Evolutionary conservation across 345 rosid genomes (phyloP).

Genomic region (Geranium rotundifolium): DNA sequence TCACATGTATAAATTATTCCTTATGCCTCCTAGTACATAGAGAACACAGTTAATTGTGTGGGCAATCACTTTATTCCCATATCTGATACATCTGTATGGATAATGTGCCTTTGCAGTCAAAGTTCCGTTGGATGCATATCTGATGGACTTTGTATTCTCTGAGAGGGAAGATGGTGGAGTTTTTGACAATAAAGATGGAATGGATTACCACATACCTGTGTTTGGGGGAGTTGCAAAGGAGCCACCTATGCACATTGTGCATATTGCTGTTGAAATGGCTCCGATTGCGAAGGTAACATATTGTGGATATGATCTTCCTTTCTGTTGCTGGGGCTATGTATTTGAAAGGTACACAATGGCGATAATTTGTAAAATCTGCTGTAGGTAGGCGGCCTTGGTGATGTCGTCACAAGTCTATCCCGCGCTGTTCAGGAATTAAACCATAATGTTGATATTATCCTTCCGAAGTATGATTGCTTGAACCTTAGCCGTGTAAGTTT

Average conservation of each 20-base stretch:
- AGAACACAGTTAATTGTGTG: not conserved
- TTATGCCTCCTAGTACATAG: no score
- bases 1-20: no score
- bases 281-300: conserved; percentile 74
- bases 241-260: conserved; percentile 86
- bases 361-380: conserved; percentile 2
- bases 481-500: conserved; percentile 63
- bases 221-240: conserved; percentile 66
- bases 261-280: conserved; percentile 95
- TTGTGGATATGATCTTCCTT: not conserved
- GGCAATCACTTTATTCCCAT: not conserved
- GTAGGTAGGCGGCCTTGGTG: conserved; percentile 97
- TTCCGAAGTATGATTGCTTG: conserved; percentile 87
- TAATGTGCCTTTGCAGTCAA: conserved; percentile 45
- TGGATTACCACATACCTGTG: conserved; percentile 84
- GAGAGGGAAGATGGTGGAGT: conserved; percentile 79
- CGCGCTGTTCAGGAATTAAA: conserved; percentile 93
- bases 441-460: conserved; percentile 73
- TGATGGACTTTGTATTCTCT: conserved; percentile 96
- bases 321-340: not conserved
- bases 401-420: conserved; percentile 91
- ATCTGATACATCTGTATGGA: conserved; percentile 6
- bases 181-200: conserved; percentile 63
- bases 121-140: conserved; percentile 84
- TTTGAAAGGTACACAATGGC: not conserved